Conservation (phyloP, 2,329 filamentous ascomycete species). For the Ampelomyces quisqualis region DNA sequence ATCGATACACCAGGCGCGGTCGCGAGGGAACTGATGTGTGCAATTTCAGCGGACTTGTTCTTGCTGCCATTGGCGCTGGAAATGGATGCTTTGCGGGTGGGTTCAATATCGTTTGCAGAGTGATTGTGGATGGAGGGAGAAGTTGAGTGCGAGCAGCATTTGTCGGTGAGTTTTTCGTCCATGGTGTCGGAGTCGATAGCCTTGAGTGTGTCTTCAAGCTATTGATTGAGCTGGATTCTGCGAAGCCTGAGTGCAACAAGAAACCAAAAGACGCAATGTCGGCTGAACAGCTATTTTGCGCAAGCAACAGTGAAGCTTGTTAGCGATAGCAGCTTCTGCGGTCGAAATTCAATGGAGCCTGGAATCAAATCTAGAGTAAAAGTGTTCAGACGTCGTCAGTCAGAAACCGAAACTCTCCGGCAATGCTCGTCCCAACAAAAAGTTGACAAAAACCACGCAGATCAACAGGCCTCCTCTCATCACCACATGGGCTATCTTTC, state of each 20-base stretch:
- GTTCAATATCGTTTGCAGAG: background rate
- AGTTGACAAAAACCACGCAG: background rate
- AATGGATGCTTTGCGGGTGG: conserved; percentile 1
- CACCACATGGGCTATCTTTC: conserved; percentile 1
- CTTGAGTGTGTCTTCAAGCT: background rate
- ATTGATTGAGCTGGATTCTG: background rate
- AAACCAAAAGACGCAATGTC: background rate
- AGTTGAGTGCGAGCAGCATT: conserved; percentile 1
- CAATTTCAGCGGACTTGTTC: conserved; percentile 5
- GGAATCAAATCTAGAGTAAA: too few species aligned
- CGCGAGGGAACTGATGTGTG: conserved; percentile 9
- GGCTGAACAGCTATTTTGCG: too few species aligned
- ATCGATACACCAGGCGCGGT: conserved; percentile 24
- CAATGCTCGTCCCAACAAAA: background rate
- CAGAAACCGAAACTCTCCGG: too few species aligned
- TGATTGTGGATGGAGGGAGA: background rate
- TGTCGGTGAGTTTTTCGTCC: conserved; percentile 4
- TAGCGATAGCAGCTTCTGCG: too few species aligned
- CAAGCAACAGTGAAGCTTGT: too few species aligned
- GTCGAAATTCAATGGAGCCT: too few species aligned
- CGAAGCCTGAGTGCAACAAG: background rate
- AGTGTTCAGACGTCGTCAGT: too few species aligned
- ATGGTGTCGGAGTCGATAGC: too few species aligned
- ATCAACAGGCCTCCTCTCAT: background rate
- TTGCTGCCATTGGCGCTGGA: background rate